phyloP scores from a whole-genome alignment of 1,139 yeast genomes.

The Kodamaea arcana region DNA sequence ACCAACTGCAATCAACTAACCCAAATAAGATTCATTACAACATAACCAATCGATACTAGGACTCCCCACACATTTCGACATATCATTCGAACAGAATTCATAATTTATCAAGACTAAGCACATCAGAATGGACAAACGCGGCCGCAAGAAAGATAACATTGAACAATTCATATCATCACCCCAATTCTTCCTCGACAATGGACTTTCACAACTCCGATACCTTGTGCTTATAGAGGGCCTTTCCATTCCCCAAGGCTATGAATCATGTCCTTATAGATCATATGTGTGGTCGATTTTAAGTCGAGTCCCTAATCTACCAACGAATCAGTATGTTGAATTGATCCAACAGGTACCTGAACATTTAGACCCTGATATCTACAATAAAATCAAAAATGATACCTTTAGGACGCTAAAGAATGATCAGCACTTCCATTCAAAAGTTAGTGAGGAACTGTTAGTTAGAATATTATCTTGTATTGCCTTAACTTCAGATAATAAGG shows the following conservation, averaged over 20 bases:
- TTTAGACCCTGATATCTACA: constrained; percentile 41
- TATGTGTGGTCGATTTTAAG: constrained; percentile 82
- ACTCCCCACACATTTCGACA: too few relatives aligned
- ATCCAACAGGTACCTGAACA: constrained; percentile 55
- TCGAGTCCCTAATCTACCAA: constrained; percentile 56
- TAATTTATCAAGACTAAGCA: too few relatives aligned
- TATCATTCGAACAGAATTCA: too few relatives aligned
- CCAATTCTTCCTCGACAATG: constrained; percentile 61
- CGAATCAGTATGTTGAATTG: constrained; percentile 50
- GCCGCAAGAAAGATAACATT: constrained; percentile 59
- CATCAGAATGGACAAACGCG: too few relatives aligned
- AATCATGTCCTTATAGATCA: constrained; percentile 60
- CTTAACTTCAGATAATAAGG: constrained; percentile 34
- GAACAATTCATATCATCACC: constrained; percentile 61
- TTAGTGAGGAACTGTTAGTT: constrained; percentile 63
- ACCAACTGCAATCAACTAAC: too few relatives aligned
- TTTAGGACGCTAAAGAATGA: constrained; percentile 84
- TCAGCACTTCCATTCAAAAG: constrained; percentile 57
- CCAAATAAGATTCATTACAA: too few relatives aligned
- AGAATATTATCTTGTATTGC: constrained; percentile 76
- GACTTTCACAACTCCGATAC: constrained; percentile 77
- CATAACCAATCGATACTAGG: too few relatives aligned
- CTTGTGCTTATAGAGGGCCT: constrained; percentile 77
- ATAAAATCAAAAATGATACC: constrained; percentile 81
- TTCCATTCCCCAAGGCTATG: constrained; percentile 46